phyloP scores from a whole-genome alignment of 768 basidiomycete genomes.

The Naganishia kalamii region DNA sequence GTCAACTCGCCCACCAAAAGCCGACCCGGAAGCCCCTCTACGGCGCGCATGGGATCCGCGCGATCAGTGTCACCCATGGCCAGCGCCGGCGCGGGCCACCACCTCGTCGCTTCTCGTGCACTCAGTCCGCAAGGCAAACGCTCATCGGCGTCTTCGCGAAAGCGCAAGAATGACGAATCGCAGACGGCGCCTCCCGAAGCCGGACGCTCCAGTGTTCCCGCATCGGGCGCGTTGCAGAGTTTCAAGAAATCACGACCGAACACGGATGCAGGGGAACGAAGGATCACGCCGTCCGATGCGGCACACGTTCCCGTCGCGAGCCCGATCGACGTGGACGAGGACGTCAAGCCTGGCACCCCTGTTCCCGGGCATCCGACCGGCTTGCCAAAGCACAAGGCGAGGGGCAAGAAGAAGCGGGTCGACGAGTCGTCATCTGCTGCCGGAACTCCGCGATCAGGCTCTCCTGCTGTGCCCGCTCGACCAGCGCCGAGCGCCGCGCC shows the following conservation, averaged over 20 bases:
- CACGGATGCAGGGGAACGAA: conserved; percentile 10
- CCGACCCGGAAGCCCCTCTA: conserved; percentile 1
- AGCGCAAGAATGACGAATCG: conserved; percentile 16
- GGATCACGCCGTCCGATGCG: background rate
- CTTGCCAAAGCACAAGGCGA: conserved; percentile 18
- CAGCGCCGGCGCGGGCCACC: conserved; percentile 19
- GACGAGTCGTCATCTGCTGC: background rate
- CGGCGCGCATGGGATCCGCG: background rate
- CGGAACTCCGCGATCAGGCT: background rate
- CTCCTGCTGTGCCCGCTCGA: background rate
- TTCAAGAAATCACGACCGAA: conserved; percentile 12
- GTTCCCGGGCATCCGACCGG: background rate
- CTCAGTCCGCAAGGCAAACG: conserved; percentile 19
- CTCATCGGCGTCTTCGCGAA: background rate
- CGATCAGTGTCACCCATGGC: conserved; percentile 13
- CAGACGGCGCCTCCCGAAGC: conserved; percentile 21
- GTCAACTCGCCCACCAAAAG: background rate
- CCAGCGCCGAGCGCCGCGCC: background rate
- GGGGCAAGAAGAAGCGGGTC: conserved; percentile 25
- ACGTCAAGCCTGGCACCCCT: conserved; percentile 1
- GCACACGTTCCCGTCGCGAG: background rate
- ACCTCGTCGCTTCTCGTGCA: conserved; percentile 17
- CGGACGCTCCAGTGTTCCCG: background rate
- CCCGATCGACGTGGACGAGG: background rate
- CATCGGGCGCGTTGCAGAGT: background rate